Evolutionary conservation across 2,329 filamentous ascomycete genomes (phyloP), one percentile per base, ranked within the genome.

Genomic region (Thielaviopsis musarum): DNA sequence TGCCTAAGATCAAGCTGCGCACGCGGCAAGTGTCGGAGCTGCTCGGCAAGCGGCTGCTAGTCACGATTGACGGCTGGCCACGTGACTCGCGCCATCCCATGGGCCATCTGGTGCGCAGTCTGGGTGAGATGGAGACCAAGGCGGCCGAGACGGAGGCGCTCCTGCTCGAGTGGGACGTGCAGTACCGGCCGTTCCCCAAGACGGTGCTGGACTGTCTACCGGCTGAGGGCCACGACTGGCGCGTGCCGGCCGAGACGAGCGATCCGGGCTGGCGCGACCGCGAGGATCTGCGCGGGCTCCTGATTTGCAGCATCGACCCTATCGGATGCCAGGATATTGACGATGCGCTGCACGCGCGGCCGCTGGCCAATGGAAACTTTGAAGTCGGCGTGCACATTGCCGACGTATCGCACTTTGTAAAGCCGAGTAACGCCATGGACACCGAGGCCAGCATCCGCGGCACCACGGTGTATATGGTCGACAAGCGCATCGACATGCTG

Each of bases 401-500:
- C 28, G 93, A 98, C 70, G 93, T 98, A n/a, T 97, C 93, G 10
- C 87, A 98, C 72, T 98, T 98, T 68, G 93, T 98, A 67, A 95
- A 93, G 72, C 91, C 94, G 26, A 90, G 88, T 70, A 98, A 91
- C 67, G 86, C 93, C 58, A 98, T 98, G 93, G 94, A 98, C 69
- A 81, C 84, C 54, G 93, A 98, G 73, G 93, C 93, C 2, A 93
- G 89, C 68, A 82, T 95, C 67, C 85, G 93, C 66, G 93, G 93
- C 63, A 97, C 93, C 4, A 97, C 91, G 0, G 93, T 98, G 28
- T 98, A 98, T 69, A 77, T 98, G 17, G 93, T 98, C 2, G 93
- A 98, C 72, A 98, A 98, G 77, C 90, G 93, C 66, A 98, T 98
- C 66, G 94, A 98, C 75, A 98, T 98, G 94, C 79, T 98, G 70